Evolutionary conservation across 1,284 basidiomycete species (phyloP).

Genomic region (Moesziomyces antarcticus): DNA sequence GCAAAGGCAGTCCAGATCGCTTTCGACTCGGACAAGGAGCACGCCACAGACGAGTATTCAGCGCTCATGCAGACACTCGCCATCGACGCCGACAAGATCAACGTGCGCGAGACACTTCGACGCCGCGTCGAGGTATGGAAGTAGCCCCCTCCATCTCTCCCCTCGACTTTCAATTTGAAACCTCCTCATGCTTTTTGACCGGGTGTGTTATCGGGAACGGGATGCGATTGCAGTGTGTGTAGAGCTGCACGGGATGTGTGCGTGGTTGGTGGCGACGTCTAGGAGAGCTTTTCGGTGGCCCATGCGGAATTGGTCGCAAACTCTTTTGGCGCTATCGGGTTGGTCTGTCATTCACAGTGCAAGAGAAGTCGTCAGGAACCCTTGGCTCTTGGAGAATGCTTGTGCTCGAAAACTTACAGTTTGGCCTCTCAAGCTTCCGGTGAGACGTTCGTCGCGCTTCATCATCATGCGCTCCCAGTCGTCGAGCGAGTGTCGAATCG

Average conservation of each 20-base stretch:
- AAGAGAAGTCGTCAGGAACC: not conserved
- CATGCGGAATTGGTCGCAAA: slow-evolving; percentile 66
- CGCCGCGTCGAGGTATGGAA: slow-evolving; percentile 40
- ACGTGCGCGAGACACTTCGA: slow-evolving; percentile 31
- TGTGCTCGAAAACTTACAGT: slow-evolving; percentile 49
- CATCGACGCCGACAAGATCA: slow-evolving; percentile 21
- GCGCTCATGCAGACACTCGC: slow-evolving; percentile 17
- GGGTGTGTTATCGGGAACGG: too few relatives aligned
- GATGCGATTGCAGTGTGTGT: not conserved
- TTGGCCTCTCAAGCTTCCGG: slow-evolving; percentile 64
- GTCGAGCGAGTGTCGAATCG: slow-evolving; percentile 64
- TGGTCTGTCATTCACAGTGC: slow-evolving; percentile 25
- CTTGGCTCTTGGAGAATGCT: too few relatives aligned
- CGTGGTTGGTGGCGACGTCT: too few relatives aligned
- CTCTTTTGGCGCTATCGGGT: slow-evolving; percentile 59
- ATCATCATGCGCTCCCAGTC: slow-evolving; percentile 68
- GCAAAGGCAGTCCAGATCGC: slow-evolving; percentile 30
- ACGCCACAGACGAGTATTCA: slow-evolving; percentile 4
- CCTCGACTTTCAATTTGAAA: not conserved
- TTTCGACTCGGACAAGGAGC: slow-evolving; percentile 13
- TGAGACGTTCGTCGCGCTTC: slow-evolving; percentile 64
- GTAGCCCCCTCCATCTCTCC: slow-evolving; percentile 1
- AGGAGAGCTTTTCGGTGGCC: slow-evolving; percentile 58
- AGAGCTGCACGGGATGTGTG: not conserved
- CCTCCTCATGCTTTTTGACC: too few relatives aligned